Conservation (phyloP, 192 early-diverging fungal genomes). For the Coemansia sp. region DNA sequence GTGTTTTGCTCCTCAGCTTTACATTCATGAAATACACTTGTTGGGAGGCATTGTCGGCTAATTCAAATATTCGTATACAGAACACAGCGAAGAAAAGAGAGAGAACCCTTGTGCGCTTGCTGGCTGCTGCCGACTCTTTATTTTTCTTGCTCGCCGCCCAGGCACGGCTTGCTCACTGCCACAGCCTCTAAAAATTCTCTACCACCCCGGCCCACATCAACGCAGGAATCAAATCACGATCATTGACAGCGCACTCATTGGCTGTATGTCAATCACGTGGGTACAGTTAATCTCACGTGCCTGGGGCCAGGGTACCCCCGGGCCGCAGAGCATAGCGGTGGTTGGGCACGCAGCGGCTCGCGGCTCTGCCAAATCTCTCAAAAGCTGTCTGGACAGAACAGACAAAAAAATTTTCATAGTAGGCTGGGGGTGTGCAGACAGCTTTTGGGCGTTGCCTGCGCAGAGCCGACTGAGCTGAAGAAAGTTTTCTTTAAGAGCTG, state of each 20-base stretch:
- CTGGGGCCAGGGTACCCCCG: slow-evolving; percentile 22
- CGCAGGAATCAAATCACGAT: slow-evolving; percentile 31
- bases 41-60: slow-evolving; percentile 49
- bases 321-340: not conserved
- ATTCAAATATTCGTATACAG: not conserved
- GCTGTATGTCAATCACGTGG: slow-evolving; percentile 23
- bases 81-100: slow-evolving; percentile 9
- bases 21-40: slow-evolving; percentile 44
- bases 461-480: not conserved
- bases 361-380: not conserved
- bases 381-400: not conserved
- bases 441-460: not conserved
- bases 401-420: not conserved
- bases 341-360: not conserved
- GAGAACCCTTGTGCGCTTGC: slow-evolving; percentile 4
- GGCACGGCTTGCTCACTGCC: not conserved
- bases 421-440: not conserved
- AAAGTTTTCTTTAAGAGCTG: slow-evolving; percentile 3
- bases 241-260: slow-evolving; percentile 13
- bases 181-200: slow-evolving; percentile 32
- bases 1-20: slow-evolving; percentile 3
- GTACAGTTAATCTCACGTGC: slow-evolving; percentile 42
- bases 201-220: slow-evolving; percentile 26
- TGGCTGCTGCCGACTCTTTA: slow-evolving; percentile 1
- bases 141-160: not conserved